Evolutionary conservation across 2,329 filamentous ascomycete species (phyloP), one percentile per base, ranked within the genome.

Genomic region (Fusarium sp.): DNA sequence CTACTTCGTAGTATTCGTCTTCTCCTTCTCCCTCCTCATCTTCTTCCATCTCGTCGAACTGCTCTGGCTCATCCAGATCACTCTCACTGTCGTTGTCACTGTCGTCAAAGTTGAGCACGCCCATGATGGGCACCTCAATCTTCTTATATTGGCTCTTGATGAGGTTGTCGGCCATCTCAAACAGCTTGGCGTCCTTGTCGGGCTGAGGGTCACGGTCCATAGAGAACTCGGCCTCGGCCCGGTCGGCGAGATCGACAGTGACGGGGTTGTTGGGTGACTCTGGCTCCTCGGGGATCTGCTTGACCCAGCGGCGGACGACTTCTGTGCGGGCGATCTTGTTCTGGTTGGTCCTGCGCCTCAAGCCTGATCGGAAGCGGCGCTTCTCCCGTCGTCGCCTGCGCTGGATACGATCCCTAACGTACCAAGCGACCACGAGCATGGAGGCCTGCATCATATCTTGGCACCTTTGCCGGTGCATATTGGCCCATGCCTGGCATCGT

Each of bases 381-480:
- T 83, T 85, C 76, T 84, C 80, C 61, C 82, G 79, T 73, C 80
- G 81, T 50, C 85, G 81, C 32, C 85, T 81, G 35, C 85, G 82
- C 68, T 83, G 80, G 73, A 87, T 85, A 35, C 85, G 84, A 73
- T 87, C 86, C 50, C 86, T 83, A 50, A 87, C 83, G 73, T 87
- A 87, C 86, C 86, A 87, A 14, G 86, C 86, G 35, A 87, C 85
- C 5, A 87, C 84, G 25, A 87, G 77, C 83, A 87, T 87, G 67
- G 86, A 84, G 0, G 85, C 85, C 72, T 86, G 85, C 80, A 84
- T 86, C 82, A 85, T 85, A 70, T 87, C 85, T 77, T 86, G 85
- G 72, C 84, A 86, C 76, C 85, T 84, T 73, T 86, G 84, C 48
- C 84, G 82, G 76, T 87, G 85, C 76, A 84, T 80, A 72, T 79